A percentile compares a stretch with the other conserved stretches of the same genome.
phyloP scores from a whole-genome alignment of 371 early-diverging fungal genomes.

The Mucor irregularis region DNA sequence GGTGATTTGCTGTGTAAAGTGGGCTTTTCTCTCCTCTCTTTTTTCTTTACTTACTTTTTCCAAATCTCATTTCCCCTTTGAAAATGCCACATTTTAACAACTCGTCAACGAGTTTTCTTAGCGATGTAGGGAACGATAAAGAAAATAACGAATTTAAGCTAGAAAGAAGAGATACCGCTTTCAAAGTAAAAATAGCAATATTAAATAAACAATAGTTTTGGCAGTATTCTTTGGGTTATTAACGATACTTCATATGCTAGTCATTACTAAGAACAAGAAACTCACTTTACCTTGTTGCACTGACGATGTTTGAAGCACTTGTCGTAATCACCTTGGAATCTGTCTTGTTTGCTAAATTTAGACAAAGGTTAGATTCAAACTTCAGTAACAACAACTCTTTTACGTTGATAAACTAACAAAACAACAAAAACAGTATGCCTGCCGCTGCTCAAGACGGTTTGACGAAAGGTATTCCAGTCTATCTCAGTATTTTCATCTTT shows the following conservation, averaged over 20 bases:
- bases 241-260: background rate
- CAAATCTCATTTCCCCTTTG: background rate
- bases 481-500: slow-evolving; percentile 75
- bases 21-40: too few species aligned
- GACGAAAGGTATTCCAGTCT: slow-evolving; percentile 60
- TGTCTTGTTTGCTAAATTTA: slow-evolving; percentile 57
- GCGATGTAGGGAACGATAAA: slow-evolving; percentile 4
- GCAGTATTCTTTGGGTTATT: too few species aligned
- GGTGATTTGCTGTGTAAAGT: too few species aligned
- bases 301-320: slow-evolving; percentile 59
- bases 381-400: background rate
- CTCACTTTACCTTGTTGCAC: slow-evolving; percentile 44
- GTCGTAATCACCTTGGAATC: slow-evolving; percentile 69
- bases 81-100: slow-evolving; percentile 6
- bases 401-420: too few species aligned
- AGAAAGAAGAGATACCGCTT: slow-evolving; percentile 5
- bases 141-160: slow-evolving; percentile 3
- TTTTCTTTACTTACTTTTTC: background rate
- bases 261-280: slow-evolving; percentile 30
- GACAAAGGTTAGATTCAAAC: slow-evolving; percentile 19
- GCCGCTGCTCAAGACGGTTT: slow-evolving; percentile 6
- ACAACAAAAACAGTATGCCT: background rate
- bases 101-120: slow-evolving; percentile 11
- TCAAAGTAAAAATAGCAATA: too few species aligned
- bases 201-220: too few species aligned